A percentile compares a stretch with the other conserved stretches of the same genome.
These are phyloP conservation scores for Mortierella sp. DNA, from an alignment of 371 early-diverging fungal genomes.

Conservation along the genomic window DNA sequence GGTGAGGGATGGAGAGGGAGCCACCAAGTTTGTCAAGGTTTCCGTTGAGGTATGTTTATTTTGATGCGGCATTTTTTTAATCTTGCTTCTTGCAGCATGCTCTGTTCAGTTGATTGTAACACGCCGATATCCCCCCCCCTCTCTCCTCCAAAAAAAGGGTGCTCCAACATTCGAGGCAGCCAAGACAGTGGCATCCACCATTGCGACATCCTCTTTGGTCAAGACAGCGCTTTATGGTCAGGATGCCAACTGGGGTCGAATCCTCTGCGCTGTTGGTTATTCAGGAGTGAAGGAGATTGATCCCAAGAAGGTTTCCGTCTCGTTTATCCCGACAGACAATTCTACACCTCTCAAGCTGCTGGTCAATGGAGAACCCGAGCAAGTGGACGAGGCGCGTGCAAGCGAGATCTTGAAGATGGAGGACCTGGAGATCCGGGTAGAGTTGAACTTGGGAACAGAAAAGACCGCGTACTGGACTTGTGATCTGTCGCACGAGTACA, in stretches of 20 bases:
- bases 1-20: conserved; percentile 96
- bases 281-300: conserved; percentile 76
- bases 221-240: conserved; percentile 96
- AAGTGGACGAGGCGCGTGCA: conserved; percentile 83
- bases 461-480: conserved; percentile 92
- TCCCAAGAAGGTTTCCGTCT: conserved; percentile 80
- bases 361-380: conserved; percentile 84
- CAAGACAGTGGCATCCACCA: conserved; percentile 85
- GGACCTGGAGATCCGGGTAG: conserved; percentile 83
- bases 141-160: conserved; percentile 58
- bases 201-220: conserved; percentile 91
- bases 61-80: neutral
- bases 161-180: conserved; percentile 80
- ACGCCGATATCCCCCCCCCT: neutral
- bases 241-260: conserved; percentile 98
- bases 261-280: conserved; percentile 86
- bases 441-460: conserved; percentile 79
- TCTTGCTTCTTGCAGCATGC: neutral
- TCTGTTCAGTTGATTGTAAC: no score
- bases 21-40: conserved; percentile 96
- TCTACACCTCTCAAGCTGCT: conserved; percentile 76
- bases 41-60: conserved; percentile 70
- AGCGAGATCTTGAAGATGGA: conserved; percentile 83
- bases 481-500: conserved; percentile 93
- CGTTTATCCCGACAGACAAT: conserved; percentile 75